Evolutionary conservation across 176 grass and related monocot species (phyloP).

Genomic region (Puccinellia tenuiflora): DNA sequence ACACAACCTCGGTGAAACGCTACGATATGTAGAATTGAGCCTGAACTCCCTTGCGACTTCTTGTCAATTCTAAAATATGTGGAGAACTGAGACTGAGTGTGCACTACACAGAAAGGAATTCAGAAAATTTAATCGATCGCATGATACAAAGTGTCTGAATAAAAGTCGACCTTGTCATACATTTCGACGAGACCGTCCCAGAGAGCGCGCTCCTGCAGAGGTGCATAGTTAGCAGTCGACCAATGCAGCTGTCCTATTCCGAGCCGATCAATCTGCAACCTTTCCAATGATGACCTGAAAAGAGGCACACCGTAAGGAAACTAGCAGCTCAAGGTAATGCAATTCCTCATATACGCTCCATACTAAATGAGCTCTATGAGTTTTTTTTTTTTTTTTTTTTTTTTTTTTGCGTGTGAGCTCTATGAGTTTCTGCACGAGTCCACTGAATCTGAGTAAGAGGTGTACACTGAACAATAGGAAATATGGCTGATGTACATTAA

Average conservation of each 20-base stretch:
- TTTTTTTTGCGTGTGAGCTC: too few relatives aligned
- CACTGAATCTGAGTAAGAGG: not conserved
- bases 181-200: conserved; percentile 90
- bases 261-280: conserved; percentile 74
- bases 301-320: not conserved
- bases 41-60: not conserved
- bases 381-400: too few relatives aligned
- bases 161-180: conserved; percentile 78
- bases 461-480: conserved; percentile 1
- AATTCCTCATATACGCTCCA: not conserved
- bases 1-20: conserved; percentile 6
- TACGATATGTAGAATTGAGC: not conserved
- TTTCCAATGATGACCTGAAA: conserved; percentile 73
- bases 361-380: not conserved
- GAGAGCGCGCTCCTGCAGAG: conserved; percentile 75
- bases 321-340: not conserved
- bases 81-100: conserved; percentile 8
- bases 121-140: not conserved
- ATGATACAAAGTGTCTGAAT: conserved; percentile 24
- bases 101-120: not conserved
- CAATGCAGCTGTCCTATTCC: conserved; percentile 90
- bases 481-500: conserved; percentile 40
- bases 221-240: conserved; percentile 98
- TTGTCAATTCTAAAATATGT: not conserved
- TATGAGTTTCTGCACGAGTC: not conserved